phyloP scores from a whole-genome alignment of 2,329 filamentous ascomycete genomes.

The Tothia fuscella region DNA sequence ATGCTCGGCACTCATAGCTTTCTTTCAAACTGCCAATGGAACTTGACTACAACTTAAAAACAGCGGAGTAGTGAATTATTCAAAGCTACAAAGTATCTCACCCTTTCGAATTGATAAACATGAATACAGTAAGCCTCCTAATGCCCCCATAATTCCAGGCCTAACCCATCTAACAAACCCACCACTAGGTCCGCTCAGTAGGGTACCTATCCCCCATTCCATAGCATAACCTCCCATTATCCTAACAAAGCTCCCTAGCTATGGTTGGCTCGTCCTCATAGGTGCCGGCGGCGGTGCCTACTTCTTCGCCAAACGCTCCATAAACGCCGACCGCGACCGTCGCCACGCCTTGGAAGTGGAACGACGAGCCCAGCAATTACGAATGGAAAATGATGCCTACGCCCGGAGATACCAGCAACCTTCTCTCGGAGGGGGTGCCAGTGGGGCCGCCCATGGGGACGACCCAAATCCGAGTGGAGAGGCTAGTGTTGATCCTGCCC shows the following conservation, averaged over 20 bases:
- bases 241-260: constrained; percentile 38
- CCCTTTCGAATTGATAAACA: neutral
- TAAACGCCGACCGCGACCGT: constrained; percentile 67
- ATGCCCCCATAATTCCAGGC: neutral
- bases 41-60: too few relatives aligned
- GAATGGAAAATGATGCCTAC: constrained; percentile 13
- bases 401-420: constrained; percentile 6
- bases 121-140: constrained; percentile 10
- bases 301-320: constrained; percentile 87
- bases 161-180: constrained; percentile 14
- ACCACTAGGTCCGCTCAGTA: constrained; percentile 42
- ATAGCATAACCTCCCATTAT: neutral
- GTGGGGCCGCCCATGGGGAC: constrained; percentile 13
- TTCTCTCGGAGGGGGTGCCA: constrained; percentile 12
- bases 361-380: constrained; percentile 6
- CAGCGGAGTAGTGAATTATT: too few relatives aligned
- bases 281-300: constrained; percentile 83
- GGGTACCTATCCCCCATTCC: constrained; percentile 33
- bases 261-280: constrained; percentile 85
- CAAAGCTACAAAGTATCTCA: neutral
- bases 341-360: neutral
- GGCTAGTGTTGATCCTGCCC: constrained; percentile 67
- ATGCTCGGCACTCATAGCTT: too few relatives aligned
- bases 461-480: constrained; percentile 54
- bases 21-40: too few relatives aligned